phyloP scores from a whole-genome alignment of 1,139 yeast genomes.

The Scheffersomyces illinoinensis region DNA sequence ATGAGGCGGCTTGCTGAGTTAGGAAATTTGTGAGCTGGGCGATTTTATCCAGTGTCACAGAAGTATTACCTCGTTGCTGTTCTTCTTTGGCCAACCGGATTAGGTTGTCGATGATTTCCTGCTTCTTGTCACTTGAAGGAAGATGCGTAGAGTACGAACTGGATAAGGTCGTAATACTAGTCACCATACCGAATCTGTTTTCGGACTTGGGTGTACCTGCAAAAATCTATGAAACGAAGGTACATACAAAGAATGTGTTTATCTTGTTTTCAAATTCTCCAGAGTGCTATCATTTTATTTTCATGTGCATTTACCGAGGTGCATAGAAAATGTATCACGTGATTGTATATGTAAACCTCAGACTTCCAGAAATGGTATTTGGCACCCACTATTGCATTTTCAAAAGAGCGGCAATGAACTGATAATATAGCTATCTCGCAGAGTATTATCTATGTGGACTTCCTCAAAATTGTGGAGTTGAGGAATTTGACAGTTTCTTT shows the following conservation, averaged over 20 bases:
- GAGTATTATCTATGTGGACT: neutral
- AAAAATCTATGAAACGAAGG: neutral
- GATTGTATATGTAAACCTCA: neutral
- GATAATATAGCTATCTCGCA: too few relatives aligned
- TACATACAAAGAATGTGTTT: neutral
- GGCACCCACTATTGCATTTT: neutral
- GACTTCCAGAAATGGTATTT: neutral
- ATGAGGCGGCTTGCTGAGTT: constrained; percentile 8
- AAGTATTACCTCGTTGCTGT: constrained; percentile 21
- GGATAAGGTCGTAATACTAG: neutral
- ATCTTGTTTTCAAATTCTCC: neutral
- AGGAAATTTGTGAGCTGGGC: constrained; percentile 8
- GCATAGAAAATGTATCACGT: neutral
- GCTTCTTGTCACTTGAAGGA: constrained; percentile 5
- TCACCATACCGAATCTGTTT: neutral
- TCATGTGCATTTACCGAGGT: neutral
- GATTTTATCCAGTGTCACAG: constrained; percentile 22
- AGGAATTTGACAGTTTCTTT: neutral
- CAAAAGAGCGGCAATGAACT: neutral
- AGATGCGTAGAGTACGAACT: neutral
- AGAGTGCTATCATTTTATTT: neutral
- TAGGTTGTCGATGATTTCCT: constrained; percentile 18
- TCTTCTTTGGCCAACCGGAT: constrained; percentile 21
- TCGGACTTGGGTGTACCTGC: neutral
- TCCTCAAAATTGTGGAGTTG: neutral